phyloP scores from a whole-genome alignment of 139 green algal species.

The Monoraphidium neglectum region DNA sequence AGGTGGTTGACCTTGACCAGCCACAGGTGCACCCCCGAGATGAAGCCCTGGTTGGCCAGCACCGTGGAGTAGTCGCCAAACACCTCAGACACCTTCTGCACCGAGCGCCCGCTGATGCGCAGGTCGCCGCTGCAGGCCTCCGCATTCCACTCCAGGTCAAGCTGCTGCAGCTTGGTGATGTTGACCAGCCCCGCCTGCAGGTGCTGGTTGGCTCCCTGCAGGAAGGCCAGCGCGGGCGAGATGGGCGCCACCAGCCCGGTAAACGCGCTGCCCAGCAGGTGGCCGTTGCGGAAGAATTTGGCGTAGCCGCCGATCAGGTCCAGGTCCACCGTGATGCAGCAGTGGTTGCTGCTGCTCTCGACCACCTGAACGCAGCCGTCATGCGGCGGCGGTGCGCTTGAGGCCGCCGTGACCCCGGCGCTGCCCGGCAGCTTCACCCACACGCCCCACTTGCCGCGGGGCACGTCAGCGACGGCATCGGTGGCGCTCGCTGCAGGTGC shows the following conservation, averaged over 20 bases:
- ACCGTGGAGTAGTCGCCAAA: constrained; percentile 69
- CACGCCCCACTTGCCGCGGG: constrained; percentile 40
- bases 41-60: constrained; percentile 58
- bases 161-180: constrained; percentile 64
- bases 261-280: constrained; percentile 58
- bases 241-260: constrained; percentile 46
- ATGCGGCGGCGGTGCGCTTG: constrained; percentile 28
- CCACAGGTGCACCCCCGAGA: constrained; percentile 66
- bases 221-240: constrained; percentile 46
- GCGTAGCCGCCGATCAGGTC: constrained; percentile 56
- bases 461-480: neutral
- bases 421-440: constrained; percentile 49
- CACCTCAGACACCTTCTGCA: constrained; percentile 63
- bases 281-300: constrained; percentile 62
- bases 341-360: constrained; percentile 51
- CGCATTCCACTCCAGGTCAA: constrained; percentile 56
- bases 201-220: constrained; percentile 36
- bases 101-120: constrained; percentile 36
- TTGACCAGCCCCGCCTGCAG: constrained; percentile 57
- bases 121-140: constrained; percentile 60
- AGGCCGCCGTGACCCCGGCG: neutral
- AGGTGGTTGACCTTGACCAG: constrained; percentile 66
- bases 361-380: constrained; percentile 39
- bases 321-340: constrained; percentile 66
- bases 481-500: constrained; percentile 3